Conservation (phyloP, 2,329 filamentous ascomycete species). For the Verticillium tricorpus region DNA sequence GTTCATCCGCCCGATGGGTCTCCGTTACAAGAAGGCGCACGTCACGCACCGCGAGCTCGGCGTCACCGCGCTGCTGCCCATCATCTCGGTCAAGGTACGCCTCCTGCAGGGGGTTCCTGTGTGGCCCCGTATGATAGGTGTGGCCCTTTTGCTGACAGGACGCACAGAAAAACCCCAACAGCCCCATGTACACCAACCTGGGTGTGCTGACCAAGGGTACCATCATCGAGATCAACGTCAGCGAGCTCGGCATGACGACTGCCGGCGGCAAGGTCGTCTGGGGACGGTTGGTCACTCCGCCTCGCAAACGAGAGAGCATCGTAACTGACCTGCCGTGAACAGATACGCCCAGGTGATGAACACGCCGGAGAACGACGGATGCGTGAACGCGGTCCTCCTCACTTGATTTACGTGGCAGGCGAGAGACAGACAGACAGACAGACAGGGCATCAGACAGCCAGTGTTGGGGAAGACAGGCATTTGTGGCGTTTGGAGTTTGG, state of each 20-base stretch:
- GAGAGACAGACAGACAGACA: too few species aligned
- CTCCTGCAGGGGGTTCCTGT: background rate
- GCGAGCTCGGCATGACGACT: constrained; percentile 38
- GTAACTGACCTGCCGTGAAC: background rate
- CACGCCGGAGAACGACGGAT: constrained; percentile 43
- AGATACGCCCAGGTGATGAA: constrained; percentile 30
- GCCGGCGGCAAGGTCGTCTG: constrained; percentile 90
- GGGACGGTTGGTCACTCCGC: constrained; percentile 73
- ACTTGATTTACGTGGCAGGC: background rate
- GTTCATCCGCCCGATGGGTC: constrained; percentile 46
- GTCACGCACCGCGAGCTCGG: constrained; percentile 71
- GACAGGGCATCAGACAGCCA: background rate
- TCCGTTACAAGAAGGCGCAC: constrained; percentile 48
- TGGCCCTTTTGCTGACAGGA: constrained; percentile 57
- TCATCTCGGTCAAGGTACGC: constrained; percentile 47
- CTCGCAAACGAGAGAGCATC: constrained; percentile 20
- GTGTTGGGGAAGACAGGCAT: background rate
- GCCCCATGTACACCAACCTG: constrained; percentile 75
- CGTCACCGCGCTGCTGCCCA: constrained; percentile 83
- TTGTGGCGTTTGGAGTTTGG: constrained; percentile 1
- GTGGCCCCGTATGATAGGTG: background rate
- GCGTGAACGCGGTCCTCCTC: constrained; percentile 35
- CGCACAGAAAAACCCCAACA: constrained; percentile 67
- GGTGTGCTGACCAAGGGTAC: constrained; percentile 84
- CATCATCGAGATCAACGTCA: constrained; percentile 76